A percentile compares a stretch with the other conserved stretches of the same genome.
phyloP scores from a whole-genome alignment of 2,329 filamentous ascomycete genomes.

The Cercospora beticola region DNA sequence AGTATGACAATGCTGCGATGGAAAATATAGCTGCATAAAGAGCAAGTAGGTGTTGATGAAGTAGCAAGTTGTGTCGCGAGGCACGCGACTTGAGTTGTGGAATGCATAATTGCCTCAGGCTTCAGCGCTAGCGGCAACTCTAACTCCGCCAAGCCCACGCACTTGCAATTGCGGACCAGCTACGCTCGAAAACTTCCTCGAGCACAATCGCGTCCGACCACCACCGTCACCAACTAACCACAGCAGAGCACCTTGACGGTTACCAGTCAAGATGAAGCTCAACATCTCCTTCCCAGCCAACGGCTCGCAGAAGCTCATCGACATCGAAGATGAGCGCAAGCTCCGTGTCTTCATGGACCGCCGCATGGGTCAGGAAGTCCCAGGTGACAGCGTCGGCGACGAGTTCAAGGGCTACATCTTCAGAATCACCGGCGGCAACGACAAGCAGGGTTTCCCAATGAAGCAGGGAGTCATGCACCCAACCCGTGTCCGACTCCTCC shows the following conservation, averaged over 20 bases:
- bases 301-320: constrained; percentile 99
- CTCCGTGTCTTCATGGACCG: constrained; percentile 98
- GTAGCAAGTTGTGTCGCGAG: neutral
- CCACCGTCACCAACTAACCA: constrained; percentile 20
- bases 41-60: neutral
- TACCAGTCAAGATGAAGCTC: constrained; percentile 62
- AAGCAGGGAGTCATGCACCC: constrained; percentile 99
- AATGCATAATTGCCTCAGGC: neutral
- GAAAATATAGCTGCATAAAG: constrained; percentile 38
- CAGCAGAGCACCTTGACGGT: constrained; percentile 24
- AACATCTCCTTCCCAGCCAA: constrained; percentile 93
- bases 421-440: constrained; percentile 99
- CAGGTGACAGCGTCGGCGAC: constrained; percentile 91
- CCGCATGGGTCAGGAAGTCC: constrained; percentile 91
- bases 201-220: constrained; percentile 14
- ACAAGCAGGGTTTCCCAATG: constrained; percentile 99
- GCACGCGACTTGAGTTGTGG: neutral
- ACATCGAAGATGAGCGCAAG: constrained; percentile 99
- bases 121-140: neutral
- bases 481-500: constrained; percentile 95
- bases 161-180: constrained; percentile 4
- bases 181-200: constrained; percentile 7
- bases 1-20: constrained; percentile 67
- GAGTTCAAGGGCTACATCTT: constrained; percentile 99
- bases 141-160: constrained; percentile 5